phyloP scores from a whole-genome alignment of 2,329 filamentous ascomycete species.

The Beauveria caledonica region DNA sequence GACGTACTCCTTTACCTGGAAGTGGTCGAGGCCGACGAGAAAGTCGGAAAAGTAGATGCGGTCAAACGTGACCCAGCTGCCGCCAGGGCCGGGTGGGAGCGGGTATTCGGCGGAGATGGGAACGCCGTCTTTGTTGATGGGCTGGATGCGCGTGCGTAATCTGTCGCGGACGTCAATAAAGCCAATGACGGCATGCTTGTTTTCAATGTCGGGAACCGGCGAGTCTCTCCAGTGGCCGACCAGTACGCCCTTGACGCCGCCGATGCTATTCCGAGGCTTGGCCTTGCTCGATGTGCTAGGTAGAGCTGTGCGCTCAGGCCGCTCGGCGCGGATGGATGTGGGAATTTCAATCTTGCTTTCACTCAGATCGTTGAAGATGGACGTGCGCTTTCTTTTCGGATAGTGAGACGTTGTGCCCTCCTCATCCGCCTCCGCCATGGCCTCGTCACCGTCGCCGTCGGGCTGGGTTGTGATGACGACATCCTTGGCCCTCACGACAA shows the following conservation, averaged over 20 bases:
- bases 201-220: constrained; percentile 34
- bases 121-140: constrained; percentile 39
- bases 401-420: constrained; percentile 33
- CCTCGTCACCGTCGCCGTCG: constrained; percentile 31
- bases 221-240: constrained; percentile 57
- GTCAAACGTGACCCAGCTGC: constrained; percentile 57
- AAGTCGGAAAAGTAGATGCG: constrained; percentile 50
- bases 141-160: constrained; percentile 50
- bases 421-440: constrained; percentile 34
- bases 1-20: constrained; percentile 55
- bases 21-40: constrained; percentile 46
- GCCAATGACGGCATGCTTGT: constrained; percentile 52
- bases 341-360: constrained; percentile 38
- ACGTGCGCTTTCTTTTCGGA: constrained; percentile 48
- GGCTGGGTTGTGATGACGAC: background rate
- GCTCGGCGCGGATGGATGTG: constrained; percentile 23
- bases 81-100: constrained; percentile 49
- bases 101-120: constrained; percentile 37
- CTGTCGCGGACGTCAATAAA: constrained; percentile 56
- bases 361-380: constrained; percentile 40
- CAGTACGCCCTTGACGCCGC: constrained; percentile 37
- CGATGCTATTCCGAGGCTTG: constrained; percentile 23
- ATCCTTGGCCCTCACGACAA: constrained; percentile 2
- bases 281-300: constrained; percentile 17
- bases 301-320: constrained; percentile 18